Conservation (phyloP, 306 rosid species). For the Pyrus bretschneideri region DNA sequence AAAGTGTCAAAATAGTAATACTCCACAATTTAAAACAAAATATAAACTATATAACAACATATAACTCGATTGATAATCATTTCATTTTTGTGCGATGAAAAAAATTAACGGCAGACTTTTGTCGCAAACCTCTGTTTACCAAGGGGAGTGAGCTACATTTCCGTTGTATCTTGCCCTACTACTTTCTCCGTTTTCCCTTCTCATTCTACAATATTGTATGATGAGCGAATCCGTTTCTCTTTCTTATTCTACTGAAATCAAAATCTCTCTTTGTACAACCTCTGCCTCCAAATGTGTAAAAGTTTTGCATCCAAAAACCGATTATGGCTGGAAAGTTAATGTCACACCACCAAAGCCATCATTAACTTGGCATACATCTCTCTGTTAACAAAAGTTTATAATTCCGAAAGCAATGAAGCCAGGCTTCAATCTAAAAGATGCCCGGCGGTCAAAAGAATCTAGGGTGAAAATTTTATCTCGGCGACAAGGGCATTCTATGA, state of each 20-base stretch:
- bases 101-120: too few relatives aligned
- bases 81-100: too few relatives aligned
- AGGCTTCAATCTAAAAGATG: not conserved
- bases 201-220: too few relatives aligned
- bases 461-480: not conserved
- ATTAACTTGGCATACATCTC: not conserved
- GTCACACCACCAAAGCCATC: not conserved
- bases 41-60: too few relatives aligned
- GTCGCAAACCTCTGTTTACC: too few relatives aligned
- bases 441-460: constrained; percentile 26
- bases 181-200: too few relatives aligned
- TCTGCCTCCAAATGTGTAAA: not conserved
- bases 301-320: not conserved
- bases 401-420: constrained; percentile 9
- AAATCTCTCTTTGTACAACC: not conserved
- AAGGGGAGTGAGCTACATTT: too few relatives aligned
- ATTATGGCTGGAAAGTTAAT: not conserved
- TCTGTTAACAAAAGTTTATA: not conserved
- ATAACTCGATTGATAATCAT: too few relatives aligned
- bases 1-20: not conserved
- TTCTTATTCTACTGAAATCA: not conserved
- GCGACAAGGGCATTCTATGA: constrained; percentile 14
- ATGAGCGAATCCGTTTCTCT: too few relatives aligned
- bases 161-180: too few relatives aligned
- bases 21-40: too few relatives aligned